phyloP scores from a whole-genome alignment of 2,329 filamentous ascomycete genomes.

The Geoglossum cookeanum region DNA sequence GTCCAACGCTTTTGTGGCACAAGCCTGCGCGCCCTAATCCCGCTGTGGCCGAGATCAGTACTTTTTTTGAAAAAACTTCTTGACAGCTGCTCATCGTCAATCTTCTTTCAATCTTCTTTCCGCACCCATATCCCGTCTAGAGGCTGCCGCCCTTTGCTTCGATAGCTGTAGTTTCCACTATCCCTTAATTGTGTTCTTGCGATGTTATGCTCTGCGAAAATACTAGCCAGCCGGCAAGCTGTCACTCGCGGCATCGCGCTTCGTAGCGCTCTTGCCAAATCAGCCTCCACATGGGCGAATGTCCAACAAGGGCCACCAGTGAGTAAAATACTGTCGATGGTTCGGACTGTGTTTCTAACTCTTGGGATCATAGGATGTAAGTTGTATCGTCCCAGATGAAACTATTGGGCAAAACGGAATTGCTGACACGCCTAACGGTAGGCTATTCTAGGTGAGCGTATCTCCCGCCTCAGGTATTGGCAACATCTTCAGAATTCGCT shows the following conservation, averaged over 20 bases:
- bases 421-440: constrained; percentile 17
- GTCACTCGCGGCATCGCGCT: neutral
- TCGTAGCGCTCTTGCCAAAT: constrained; percentile 27
- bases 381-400: constrained; percentile 6
- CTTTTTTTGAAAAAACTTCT: neutral
- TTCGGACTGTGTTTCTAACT: constrained; percentile 8
- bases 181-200: neutral
- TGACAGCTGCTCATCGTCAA: neutral
- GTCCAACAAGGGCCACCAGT: constrained; percentile 90
- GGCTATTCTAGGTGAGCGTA: constrained; percentile 55
- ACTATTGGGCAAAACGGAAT: neutral
- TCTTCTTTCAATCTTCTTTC: too few relatives aligned
- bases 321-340: constrained; percentile 24
- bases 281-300: constrained; percentile 72
- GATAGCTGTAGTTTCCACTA: neutral
- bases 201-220: neutral
- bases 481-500: neutral
- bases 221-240: constrained; percentile 1
- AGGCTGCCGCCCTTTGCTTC: neutral
- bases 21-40: neutral
- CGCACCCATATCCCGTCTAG: neutral
- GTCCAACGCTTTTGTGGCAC: neutral
- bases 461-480: constrained; percentile 1
- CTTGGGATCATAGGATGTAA: constrained; percentile 18
- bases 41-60: neutral